A percentile compares a stretch with the other conserved stretches of the same genome.
Conservation (phyloP, 1,139 yeast genomes). For the Sugiyamaella japonica region DNA sequence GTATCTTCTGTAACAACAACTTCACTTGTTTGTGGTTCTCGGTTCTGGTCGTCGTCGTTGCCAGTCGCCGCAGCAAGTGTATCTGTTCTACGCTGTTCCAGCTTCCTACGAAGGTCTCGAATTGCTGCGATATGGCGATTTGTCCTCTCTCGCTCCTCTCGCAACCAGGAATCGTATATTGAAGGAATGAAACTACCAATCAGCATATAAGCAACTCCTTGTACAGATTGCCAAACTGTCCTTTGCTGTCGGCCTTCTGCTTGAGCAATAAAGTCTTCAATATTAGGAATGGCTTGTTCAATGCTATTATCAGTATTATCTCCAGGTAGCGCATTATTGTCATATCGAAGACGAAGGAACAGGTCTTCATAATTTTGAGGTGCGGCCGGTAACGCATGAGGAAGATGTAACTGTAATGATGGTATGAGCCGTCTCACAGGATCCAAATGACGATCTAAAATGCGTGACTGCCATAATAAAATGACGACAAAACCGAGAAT, state of each 20-base stretch:
- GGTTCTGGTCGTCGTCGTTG: neutral
- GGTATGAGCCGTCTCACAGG: slow-evolving; percentile 16
- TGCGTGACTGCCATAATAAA: slow-evolving; percentile 17
- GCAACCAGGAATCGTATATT: slow-evolving; percentile 32
- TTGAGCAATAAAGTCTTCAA: slow-evolving; percentile 7
- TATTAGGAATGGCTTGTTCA: slow-evolving; percentile 4
- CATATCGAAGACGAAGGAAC: slow-evolving; percentile 14
- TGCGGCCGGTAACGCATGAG: slow-evolving; percentile 21
- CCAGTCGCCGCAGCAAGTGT: neutral
- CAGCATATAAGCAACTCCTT: slow-evolving; percentile 23
- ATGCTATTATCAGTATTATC: neutral
- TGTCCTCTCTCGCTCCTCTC: slow-evolving; percentile 26
- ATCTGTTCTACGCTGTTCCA: slow-evolving; percentile 3
- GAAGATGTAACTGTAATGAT: slow-evolving; percentile 17
- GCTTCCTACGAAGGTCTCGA: slow-evolving; percentile 15
- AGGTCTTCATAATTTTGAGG: slow-evolving; percentile 16
- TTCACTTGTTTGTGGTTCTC: neutral
- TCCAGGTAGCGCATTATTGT: neutral
- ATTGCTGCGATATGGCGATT: slow-evolving; percentile 24
- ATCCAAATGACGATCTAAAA: slow-evolving; percentile 15
- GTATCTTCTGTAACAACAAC: neutral
- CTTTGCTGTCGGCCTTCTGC: slow-evolving; percentile 4
- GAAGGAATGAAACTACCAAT: slow-evolving; percentile 32
- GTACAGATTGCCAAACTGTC: slow-evolving; percentile 5
- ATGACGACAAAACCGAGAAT: slow-evolving; percentile 8